phyloP scores from a whole-genome alignment of 2,329 filamentous ascomycete species.

The Lachnellula cervina region DNA sequence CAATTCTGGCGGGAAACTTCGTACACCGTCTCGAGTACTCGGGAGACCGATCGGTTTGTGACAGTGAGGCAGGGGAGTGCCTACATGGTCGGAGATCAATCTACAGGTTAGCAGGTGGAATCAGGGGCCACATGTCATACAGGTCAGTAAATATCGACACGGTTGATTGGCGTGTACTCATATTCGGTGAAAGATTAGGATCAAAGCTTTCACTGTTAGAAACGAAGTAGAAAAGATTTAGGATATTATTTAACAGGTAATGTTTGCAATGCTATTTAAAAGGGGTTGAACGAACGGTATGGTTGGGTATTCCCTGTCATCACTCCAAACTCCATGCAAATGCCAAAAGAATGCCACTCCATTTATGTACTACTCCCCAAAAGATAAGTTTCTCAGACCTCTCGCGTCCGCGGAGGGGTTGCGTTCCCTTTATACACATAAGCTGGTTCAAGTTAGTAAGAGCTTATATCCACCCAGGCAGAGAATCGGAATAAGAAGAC shows the following conservation, averaged over 20 bases:
- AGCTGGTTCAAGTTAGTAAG: constrained; percentile 3
- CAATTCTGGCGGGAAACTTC: too few species aligned
- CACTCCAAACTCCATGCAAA: neutral
- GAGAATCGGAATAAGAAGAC: neutral
- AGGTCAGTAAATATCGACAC: too few species aligned
- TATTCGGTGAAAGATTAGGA: neutral
- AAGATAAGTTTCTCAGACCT: neutral
- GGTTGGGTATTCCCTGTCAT: neutral
- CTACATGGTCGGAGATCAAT: too few species aligned
- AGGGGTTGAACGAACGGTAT: neutral
- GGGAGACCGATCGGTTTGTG: too few species aligned
- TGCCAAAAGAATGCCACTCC: neutral
- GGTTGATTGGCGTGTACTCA: too few species aligned
- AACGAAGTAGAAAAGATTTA: neutral
- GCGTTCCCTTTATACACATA: constrained; percentile 13
- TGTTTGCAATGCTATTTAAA: neutral
- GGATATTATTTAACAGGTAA: neutral
- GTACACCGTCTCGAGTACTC: too few species aligned
- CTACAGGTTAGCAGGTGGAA: too few species aligned
- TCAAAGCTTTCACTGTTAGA: neutral
- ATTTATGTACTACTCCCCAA: neutral
- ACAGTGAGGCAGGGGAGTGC: too few species aligned
- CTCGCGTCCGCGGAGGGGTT: neutral
- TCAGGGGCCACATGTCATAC: too few species aligned
- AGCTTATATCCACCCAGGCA: neutral